A percentile compares a stretch with the other conserved stretches of the same genome.
Conservation (phyloP, 306 rosid genomes). For the Neltuma alba region DNA sequence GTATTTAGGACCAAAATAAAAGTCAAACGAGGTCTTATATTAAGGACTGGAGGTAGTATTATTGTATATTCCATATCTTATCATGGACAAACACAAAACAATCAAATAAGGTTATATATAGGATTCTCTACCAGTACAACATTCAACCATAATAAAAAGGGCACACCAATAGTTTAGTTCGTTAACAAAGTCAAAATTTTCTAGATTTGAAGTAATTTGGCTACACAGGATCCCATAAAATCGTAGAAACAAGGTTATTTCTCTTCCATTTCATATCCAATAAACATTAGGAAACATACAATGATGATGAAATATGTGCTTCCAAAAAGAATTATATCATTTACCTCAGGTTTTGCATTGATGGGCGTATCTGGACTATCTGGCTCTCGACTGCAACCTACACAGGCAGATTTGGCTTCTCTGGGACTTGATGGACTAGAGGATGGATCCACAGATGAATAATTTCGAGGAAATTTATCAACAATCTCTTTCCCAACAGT, state of each 20-base stretch:
- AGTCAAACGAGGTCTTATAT: too few species aligned
- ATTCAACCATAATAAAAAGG: background rate
- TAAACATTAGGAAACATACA: slow-evolving; percentile 6
- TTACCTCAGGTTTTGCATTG: slow-evolving; percentile 59
- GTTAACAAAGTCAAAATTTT: slow-evolving; percentile 1
- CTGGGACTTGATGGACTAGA: slow-evolving; percentile 39
- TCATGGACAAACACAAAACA: background rate
- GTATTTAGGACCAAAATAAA: too few species aligned
- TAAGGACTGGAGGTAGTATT: too few species aligned
- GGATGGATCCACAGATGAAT: slow-evolving; percentile 14
- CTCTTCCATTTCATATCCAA: background rate
- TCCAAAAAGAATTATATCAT: background rate
- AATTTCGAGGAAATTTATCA: slow-evolving; percentile 6
- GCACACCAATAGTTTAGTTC: background rate
- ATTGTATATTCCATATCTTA: slow-evolving; percentile 3
- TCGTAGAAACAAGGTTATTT: slow-evolving; percentile 23
- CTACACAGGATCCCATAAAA: slow-evolving; percentile 10
- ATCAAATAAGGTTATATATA: background rate
- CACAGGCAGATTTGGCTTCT: slow-evolving; percentile 39
- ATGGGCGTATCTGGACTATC: slow-evolving; percentile 40
- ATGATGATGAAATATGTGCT: slow-evolving; percentile 28
- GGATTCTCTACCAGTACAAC: background rate
- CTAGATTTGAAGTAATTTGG: background rate
- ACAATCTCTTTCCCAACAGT: slow-evolving; percentile 11
- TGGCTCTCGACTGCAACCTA: slow-evolving; percentile 43